Evolutionary conservation across 192 early-diverging fungal genomes (phyloP), one percentile per base, ranked within the genome.

Genomic region (Coemansia sp.): DNA sequence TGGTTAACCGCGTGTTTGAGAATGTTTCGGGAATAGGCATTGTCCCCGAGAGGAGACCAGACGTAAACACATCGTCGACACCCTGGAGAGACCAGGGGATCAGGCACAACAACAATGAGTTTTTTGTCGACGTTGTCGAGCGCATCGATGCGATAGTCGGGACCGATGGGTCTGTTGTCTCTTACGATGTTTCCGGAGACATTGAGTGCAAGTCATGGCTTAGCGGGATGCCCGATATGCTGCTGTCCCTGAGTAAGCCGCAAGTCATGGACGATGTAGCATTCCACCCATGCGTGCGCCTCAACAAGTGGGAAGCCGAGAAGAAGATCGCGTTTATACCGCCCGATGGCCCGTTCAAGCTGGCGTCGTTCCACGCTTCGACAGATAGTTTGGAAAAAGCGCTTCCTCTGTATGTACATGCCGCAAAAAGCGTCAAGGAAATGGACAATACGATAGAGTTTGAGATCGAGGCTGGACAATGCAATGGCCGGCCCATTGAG

Each of bases 81-180:
- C 93, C 94, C 10, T 98, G 96, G 96, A 84, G 96, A 60, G 86
- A 89, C 44, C 82, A 86, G 26, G 93, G 93, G 26, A 91, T 97
- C 39, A 90, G 93, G 74, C 93, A 98, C 69, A 83, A 88, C 2
- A 88, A 88, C 52, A 98, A 98, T 84, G 95, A 98, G 77, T 91
- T 98, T 61, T 96, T 93, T 69, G 90, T 98, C 68, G 96, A 98
- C 70, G 86, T 98, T 23, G 78, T 91, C 20, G 96, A 98, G 83
- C 90, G 92, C 36, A 85, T 98, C 33, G 92, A 98, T 77, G 89
- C 90, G 4, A 90, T 93, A 15, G 76, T 94, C 12, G 92, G 46
- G 10, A 72, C 88, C 16, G 87, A 85, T 65, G 92, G 92, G 20
- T 77, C 87, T 20, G 78, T 94, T 12, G 85, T 92, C 2, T 87